Evolutionary conservation across 148 eudicot genomes (phyloP).

Genomic region (Chenopodium quinoa): DNA sequence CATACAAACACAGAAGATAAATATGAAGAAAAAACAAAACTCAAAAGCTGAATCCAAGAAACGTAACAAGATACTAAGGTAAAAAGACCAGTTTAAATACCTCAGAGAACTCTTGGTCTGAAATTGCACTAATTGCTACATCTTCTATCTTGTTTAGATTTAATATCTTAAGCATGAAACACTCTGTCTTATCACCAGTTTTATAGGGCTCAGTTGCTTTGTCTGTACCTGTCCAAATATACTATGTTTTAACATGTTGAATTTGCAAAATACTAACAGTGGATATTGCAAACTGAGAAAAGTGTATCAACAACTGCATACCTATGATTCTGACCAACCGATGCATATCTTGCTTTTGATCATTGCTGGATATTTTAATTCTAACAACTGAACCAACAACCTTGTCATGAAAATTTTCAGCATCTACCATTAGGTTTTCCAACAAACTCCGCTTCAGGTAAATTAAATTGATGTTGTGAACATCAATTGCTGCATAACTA

Average conservation of each 20-base stretch:
- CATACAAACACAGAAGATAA: not conserved
- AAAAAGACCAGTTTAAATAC: conserved; percentile 33
- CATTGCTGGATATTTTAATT: conserved; percentile 66
- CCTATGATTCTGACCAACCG: conserved; percentile 93
- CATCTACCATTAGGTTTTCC: conserved; percentile 59
- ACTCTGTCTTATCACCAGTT: conserved; percentile 50
- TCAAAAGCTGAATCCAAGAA: not conserved
- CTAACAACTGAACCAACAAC: conserved; percentile 90
- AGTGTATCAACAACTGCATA: conserved; percentile 29
- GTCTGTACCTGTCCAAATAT: conserved; percentile 53
- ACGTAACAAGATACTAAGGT: not conserved
- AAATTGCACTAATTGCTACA: conserved; percentile 61
- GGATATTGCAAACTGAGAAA: not conserved
- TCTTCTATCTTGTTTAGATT: conserved; percentile 84
- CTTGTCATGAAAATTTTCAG: conserved; percentile 64
- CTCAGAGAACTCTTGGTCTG: conserved; percentile 93
- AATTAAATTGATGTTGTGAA: conserved; percentile 75
- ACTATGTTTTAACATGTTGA: conserved; percentile 2
- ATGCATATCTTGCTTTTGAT: conserved; percentile 81
- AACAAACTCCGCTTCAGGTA: conserved; percentile 68
- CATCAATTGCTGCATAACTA: conserved; percentile 87
- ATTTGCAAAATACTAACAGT: not conserved
- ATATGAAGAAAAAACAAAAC: not conserved
- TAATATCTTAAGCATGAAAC: conserved; percentile 73
- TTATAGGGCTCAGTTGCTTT: conserved; percentile 64